Evolutionary conservation across 129 eudicot species (phyloP).

Genomic region (Ambrosia artemisiifolia): DNA sequence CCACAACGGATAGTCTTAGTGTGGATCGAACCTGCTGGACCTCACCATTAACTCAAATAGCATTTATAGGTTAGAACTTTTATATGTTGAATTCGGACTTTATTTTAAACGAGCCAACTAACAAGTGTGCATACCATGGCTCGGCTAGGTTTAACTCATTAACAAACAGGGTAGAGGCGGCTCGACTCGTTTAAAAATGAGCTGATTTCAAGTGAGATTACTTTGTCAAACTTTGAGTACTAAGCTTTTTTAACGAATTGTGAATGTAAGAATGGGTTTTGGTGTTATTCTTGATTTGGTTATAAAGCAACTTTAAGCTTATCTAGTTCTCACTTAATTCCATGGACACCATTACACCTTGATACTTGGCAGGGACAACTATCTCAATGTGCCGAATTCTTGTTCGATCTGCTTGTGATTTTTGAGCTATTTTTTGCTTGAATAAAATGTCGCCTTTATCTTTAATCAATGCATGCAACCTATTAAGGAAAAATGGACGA

Average conservation of each 20-base stretch:
- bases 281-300: not conserved
- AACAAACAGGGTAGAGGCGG: too few species aligned
- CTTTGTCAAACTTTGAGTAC: not conserved
- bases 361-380: not conserved
- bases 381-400: conserved; percentile 1
- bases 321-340: not conserved
- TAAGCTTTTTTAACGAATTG: not conserved
- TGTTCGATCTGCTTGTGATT: not conserved
- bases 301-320: not conserved
- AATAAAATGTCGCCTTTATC: not conserved
- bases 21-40: too few species aligned
- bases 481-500: not conserved
- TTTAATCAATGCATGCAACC: not conserved
- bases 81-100: too few species aligned
- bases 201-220: too few species aligned
- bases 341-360: not conserved
- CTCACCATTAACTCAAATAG: too few species aligned
- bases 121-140: too few species aligned
- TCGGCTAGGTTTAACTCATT: too few species aligned
- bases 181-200: too few species aligned
- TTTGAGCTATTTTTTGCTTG: not conserved
- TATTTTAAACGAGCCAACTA: too few species aligned
- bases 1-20: too few species aligned
- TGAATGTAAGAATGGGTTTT: not conserved
- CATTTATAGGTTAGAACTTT: too few species aligned